Percentiles rank a stretch among this genome's conserved stretches.
Evolutionary conservation across 208 protist genomes (phyloP).

Genomic region (Leishmania tarentolae): DNA sequence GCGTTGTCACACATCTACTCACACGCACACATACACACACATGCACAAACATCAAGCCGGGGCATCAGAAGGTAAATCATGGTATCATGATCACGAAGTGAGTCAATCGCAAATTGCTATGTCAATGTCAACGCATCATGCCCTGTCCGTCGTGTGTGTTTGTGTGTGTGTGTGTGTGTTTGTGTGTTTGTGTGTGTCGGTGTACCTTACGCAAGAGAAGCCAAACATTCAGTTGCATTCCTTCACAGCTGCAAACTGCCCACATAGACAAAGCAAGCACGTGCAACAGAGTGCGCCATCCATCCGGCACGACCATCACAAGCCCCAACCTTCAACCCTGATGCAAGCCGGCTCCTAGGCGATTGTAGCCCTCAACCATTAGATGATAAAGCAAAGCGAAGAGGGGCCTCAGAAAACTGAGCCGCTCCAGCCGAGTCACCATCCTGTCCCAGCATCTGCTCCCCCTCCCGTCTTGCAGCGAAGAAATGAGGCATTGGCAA

Average conservation of each 20-base stretch:
- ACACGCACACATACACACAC: neutral
- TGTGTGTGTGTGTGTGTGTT: neutral
- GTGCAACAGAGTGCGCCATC: neutral
- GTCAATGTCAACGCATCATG: slow-evolving; percentile 24
- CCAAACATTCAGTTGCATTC: neutral
- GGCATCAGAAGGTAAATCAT: slow-evolving; percentile 12
- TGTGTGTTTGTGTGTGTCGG: neutral
- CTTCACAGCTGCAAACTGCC: neutral
- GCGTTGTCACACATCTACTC: neutral
- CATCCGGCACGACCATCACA: no score
- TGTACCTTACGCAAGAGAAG: neutral
- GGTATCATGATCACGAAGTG: slow-evolving; percentile 25
- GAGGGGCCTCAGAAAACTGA: no score
- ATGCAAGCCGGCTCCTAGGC: no score
- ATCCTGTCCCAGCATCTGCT: no score
- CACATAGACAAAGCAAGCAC: neutral
- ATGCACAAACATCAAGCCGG: neutral
- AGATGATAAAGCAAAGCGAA: no score
- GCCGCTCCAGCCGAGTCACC: neutral
- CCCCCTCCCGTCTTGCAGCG: neutral
- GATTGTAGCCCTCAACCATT: no score
- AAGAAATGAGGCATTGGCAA: neutral
- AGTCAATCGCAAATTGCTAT: slow-evolving; percentile 35
- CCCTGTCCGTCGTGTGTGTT: neutral
- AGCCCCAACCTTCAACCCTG: no score